Base-by-base conservation (phyloP, 2,329 filamentous ascomycete species). In the Rachicladosporium sp. region DNA sequence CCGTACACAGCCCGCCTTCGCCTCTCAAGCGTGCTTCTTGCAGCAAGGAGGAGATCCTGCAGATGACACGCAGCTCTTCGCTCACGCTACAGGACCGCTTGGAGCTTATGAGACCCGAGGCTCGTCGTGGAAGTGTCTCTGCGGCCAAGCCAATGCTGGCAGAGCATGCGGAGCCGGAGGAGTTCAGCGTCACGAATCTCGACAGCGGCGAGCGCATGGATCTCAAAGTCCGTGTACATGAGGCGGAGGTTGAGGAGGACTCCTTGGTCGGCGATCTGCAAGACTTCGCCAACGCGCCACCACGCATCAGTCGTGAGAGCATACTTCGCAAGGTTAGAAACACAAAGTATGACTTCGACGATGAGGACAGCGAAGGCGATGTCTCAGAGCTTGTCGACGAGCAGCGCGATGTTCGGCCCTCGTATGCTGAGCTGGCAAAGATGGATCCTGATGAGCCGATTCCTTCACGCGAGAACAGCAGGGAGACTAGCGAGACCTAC, bases 361-460 rank as follows among this genome's bases (percentile, higher is more conserved):
- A 66, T 21, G 52, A 51, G n/a, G 50, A 49, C 11, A 49, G 46
- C 29, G 47, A 42, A 63, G 70, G 77, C 39, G 75, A 78, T 3
- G 74, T 78, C 42, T 79, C 75, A 46, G 73, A 73, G 50, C 76
- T 80, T 31, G 41, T 49, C 27, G 43, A 44, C 9, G 50, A 49
- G 30, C 43, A 48, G 11, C 44, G 42, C 31, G 44, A 45, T 35
- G 44, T 35, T 31, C 40, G 51, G 15, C 54, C 51, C 10, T 48
- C 49, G 42, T 66, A 68, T 43, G 63, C 60, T 31, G 63, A 75
- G 36, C 65, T 76, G 27, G 66, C 64, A 11, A 61, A 62, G 41
- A 71, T 86, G 43, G 87, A 96, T 56, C 89, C 89, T 5, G 89
- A 96, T 58, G 74, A 91, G 31, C 84, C 89, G 0, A 85, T 95